Evolutionary conservation across 106 monocot species (phyloP), one percentile per base, ranked within the genome.

Genomic region (Cymbidium sinense): DNA sequence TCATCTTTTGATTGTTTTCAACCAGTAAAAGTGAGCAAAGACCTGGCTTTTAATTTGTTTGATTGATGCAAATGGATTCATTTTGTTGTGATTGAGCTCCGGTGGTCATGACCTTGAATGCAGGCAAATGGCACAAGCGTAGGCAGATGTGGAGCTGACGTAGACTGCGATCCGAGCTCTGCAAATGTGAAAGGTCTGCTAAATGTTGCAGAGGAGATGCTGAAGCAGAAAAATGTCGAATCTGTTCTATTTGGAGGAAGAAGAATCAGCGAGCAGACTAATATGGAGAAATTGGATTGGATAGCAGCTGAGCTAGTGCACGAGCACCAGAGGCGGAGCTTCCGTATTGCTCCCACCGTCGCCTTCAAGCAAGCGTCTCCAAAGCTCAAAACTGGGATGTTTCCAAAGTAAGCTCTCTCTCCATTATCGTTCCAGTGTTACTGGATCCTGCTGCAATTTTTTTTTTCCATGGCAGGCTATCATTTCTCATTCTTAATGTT

Each of bases 191-290:
- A 23, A 13, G 37, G 21, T 2, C 34, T 47, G 58, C 44, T 65
- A 27, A 19, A 65, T n/a, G 65, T 41, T n/a, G 81, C 84, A 33
- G 84, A 82, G 65, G 84, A 78, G 61, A 70, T 74, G 81, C 76
- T 87, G 75, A 75, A 77, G 29, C 75, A 82, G 79, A 76, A 78
- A 79, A 84, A 78, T 39, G 79, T 87, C 11, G 84, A 84, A 61
- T 87, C 87, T 9, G 82, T 82, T 19, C 78, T 87, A 29, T 84
- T 87, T 75, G 70, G 79, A 15, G 87, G 87, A 43, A 78, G 76
- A 78, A 79, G 51, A 76, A 29, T 84, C 50, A 30, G 73, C 62
- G 82, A 82, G 70, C 41, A 70, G 34, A 84, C 87, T 2, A 82
- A 87, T 50, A 58, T 61, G 70, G 79, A 85, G 79, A 81, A 70